Conservation (phyloP, 2,329 filamentous ascomycete genomes). For the Fusarium nelsonii region DNA sequence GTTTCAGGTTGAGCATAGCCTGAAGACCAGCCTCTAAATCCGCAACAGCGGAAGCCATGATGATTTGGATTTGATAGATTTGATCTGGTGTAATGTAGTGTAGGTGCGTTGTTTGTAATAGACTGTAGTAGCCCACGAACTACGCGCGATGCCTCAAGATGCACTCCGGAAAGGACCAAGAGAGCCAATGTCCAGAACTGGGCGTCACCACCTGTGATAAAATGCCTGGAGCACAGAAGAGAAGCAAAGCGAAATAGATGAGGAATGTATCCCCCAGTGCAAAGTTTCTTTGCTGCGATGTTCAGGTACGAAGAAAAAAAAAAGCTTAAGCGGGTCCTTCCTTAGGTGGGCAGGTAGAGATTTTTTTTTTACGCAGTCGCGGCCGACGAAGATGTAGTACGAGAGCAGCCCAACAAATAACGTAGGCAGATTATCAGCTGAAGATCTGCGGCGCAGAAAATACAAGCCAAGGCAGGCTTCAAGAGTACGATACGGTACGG, state of each 20-base stretch:
- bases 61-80: conserved; percentile 45
- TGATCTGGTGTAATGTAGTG: conserved; percentile 14
- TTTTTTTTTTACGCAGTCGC: conserved; percentile 48
- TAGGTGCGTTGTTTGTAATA: conserved; percentile 38
- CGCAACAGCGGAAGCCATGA: conserved; percentile 86
- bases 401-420: conserved; percentile 29
- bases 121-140: conserved; percentile 32
- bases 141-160: conserved; percentile 42
- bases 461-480: conserved; percentile 46
- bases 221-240: conserved; percentile 39
- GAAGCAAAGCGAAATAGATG: conserved; percentile 21
- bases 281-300: conserved; percentile 32
- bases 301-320: conserved; percentile 40
- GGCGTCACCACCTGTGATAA: conserved; percentile 23
- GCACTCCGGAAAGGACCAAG: conserved; percentile 28
- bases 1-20: conserved; percentile 90
- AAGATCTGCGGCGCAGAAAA: conserved; percentile 35
- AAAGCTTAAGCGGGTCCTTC: conserved; percentile 36
- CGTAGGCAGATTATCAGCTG: conserved; percentile 16
- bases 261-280: conserved; percentile 22
- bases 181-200: conserved; percentile 27
- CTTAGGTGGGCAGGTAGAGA: conserved; percentile 23
- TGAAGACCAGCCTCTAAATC: conserved; percentile 92
- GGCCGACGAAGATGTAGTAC: conserved; percentile 43
- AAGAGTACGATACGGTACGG: conserved; percentile 45